These are phyloP conservation scores for Madurella mycetomatis DNA, from an alignment of 2,329 filamentous ascomycete genomes.

Conservation along the genomic window DNA sequence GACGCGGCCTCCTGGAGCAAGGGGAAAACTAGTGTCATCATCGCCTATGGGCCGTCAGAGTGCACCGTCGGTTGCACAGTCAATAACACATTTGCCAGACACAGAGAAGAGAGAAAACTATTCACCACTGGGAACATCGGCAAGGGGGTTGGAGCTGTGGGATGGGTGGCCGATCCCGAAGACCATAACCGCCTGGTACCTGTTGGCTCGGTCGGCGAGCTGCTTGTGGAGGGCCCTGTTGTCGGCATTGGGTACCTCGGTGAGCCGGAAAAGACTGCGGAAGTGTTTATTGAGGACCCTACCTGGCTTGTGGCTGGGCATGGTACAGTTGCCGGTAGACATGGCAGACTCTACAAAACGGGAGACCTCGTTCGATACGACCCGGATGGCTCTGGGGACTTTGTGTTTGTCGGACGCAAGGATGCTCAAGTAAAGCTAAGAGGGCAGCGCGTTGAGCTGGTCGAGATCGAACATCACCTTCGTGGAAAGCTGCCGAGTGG, in stretches of 20 bases:
- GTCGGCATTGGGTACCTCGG: constrained; percentile 49
- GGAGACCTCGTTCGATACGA: constrained; percentile 45
- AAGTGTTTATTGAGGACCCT: constrained; percentile 27
- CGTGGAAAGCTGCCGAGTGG: constrained; percentile 32
- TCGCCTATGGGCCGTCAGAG: constrained; percentile 51
- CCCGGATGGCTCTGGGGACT: constrained; percentile 32
- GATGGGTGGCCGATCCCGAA: constrained; percentile 29
- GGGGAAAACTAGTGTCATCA: constrained; percentile 41
- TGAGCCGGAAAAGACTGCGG: constrained; percentile 31
- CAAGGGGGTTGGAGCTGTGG: constrained; percentile 40
- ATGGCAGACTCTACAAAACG: constrained; percentile 45
- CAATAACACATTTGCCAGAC: constrained; percentile 25
- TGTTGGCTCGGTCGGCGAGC: constrained; percentile 32
- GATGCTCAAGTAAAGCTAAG: constrained; percentile 57
- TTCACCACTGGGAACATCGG: constrained; percentile 38
- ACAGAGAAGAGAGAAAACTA: constrained; percentile 20
- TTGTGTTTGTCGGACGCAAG: constrained; percentile 48
- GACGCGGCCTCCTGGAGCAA: constrained; percentile 46
- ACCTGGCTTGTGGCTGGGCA: constrained; percentile 30
- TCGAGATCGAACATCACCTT: constrained; percentile 44
- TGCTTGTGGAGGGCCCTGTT: constrained; percentile 40
- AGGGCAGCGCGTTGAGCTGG: constrained; percentile 54
- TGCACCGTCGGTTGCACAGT: constrained; percentile 42
- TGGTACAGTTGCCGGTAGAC: constrained; percentile 44
- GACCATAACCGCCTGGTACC: constrained; percentile 29